Evolutionary conservation across 225 moss, liverwort and hornwort species (phyloP), one percentile per base, ranked within the genome.

Genomic region (Pleurozium schreberi): DNA sequence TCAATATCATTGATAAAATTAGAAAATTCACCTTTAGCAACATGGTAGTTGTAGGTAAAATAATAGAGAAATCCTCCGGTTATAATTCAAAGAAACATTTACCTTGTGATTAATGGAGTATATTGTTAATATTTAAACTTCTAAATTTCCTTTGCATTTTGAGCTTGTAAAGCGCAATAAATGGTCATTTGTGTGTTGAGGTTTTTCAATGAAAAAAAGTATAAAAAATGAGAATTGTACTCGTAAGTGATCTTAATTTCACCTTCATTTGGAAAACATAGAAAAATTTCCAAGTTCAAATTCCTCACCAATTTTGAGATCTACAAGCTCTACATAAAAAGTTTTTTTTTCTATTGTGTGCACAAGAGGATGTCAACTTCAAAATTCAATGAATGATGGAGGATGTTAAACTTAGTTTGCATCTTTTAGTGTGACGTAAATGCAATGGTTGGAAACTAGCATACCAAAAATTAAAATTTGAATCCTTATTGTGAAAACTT

Each of bases 111-210:
- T 5, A 5, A 36, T 53, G 13, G 34, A 9, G 3, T 52, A 13
- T 3, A 14, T 52, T 52, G 34, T 50, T n/a, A 76, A 14, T 14
- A 14, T 14, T 76, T 49, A 3, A 8, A 20, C 8, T 13, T 20
- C 2, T 1, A 12, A 73, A 50, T 47, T 50, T 49, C 8, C 1
- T 33, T 12, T 34, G 33, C 0, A 75, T 12, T 50, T 20, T 33
- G 49, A 20, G 8, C 3, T 5, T 1, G 0, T 0, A 1, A 49
- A 19, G 12, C 2, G 2, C 12, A 19, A 0, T 12, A 49, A 47
- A 49, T 49, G 11, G 4, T 74, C 11, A 74, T 31, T 31, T 74
- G 31, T 18, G 7, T 31, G 19, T 49, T 28, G 12, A 75, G 19
- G 1, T 47, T 30, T 75, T 33, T 33, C 11, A 20, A 33, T 12